These are phyloP conservation scores for Neonectria sp. DNA, from an alignment of 2,329 filamentous ascomycete species.

Conservation along the genomic window DNA sequence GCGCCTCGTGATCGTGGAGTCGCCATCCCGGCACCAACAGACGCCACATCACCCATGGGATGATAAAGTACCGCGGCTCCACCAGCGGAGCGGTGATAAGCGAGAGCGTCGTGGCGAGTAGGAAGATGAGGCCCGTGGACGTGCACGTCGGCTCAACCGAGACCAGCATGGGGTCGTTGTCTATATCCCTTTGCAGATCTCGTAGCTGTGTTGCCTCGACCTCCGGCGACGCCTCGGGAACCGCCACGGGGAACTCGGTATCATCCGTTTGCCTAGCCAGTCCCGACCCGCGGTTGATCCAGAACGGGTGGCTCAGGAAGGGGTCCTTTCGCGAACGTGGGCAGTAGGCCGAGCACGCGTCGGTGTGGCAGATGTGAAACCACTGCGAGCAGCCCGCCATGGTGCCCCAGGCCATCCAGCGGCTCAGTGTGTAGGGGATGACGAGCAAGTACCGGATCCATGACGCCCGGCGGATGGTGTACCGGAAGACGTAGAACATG, in stretches of 20 bases:
- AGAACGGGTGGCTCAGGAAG: conserved; percentile 51
- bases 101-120: conserved; percentile 81
- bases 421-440: conserved; percentile 78
- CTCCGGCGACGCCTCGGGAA: conserved; percentile 19
- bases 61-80: conserved; percentile 95
- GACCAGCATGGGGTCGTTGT: conserved; percentile 45
- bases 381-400: conserved; percentile 64
- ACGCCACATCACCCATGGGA: conserved; percentile 95
- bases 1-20: conserved; percentile 37
- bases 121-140: conserved; percentile 69
- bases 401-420: conserved; percentile 76
- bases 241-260: conserved; percentile 19
- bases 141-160: conserved; percentile 56
- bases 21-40: conserved; percentile 77
- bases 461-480: conserved; percentile 78
- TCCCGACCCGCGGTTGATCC: conserved; percentile 24
- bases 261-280: conserved; percentile 28
- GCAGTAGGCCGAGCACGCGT: conserved; percentile 37
- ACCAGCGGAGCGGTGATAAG: conserved; percentile 92
- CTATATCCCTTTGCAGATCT: conserved; percentile 36
- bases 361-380: conserved; percentile 28
- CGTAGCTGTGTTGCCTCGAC: conserved; percentile 17
- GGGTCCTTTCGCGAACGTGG: conserved; percentile 20
- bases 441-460: conserved; percentile 77
- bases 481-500: conserved; percentile 95